A percentile compares a stretch with the other conserved stretches of the same genome.
phyloP scores from a whole-genome alignment of 192 early-diverging fungal genomes.

The Coemansia sp. region DNA sequence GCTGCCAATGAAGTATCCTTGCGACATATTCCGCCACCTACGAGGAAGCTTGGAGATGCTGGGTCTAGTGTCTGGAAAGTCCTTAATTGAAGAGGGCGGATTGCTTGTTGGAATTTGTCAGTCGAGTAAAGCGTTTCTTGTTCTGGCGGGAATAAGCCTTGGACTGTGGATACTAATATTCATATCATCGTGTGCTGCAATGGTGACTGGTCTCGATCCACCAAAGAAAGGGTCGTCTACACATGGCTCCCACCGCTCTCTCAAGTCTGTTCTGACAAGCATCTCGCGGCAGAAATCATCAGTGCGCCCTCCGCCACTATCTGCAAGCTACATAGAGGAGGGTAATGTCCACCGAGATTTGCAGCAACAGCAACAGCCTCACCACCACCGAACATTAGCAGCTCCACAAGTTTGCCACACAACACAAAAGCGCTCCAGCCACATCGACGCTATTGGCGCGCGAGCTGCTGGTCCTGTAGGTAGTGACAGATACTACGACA shows the following conservation, averaged over 20 bases:
- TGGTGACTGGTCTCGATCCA: slow-evolving; percentile 29
- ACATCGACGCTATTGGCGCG: neutral
- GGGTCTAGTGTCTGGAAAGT: slow-evolving; percentile 35
- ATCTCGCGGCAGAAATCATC: neutral
- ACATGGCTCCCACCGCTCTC: slow-evolving; percentile 21
- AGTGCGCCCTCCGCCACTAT: neutral
- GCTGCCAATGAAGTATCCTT: slow-evolving; percentile 48
- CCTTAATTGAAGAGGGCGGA: slow-evolving; percentile 44
- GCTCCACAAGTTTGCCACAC: neutral
- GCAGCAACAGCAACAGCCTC: neutral
- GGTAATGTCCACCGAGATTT: neutral
- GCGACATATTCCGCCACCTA: slow-evolving; percentile 42
- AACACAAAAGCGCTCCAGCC: neutral
- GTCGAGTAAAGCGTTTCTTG: slow-evolving; percentile 51
- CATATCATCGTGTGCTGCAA: slow-evolving; percentile 32
- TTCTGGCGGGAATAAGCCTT: slow-evolving; percentile 38
- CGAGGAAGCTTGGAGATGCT: slow-evolving; percentile 38
- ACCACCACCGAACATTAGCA: neutral
- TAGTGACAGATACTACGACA: neutral
- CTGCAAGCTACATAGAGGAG: neutral
- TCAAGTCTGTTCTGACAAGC: slow-evolving; percentile 2
- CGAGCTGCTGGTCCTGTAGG: neutral
- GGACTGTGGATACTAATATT: slow-evolving; percentile 46
- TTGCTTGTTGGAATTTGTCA: slow-evolving; percentile 50
- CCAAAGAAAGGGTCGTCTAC: slow-evolving; percentile 17